phyloP scores from a whole-genome alignment of 805 yeast genomes.

The Pichia deserticola region DNA sequence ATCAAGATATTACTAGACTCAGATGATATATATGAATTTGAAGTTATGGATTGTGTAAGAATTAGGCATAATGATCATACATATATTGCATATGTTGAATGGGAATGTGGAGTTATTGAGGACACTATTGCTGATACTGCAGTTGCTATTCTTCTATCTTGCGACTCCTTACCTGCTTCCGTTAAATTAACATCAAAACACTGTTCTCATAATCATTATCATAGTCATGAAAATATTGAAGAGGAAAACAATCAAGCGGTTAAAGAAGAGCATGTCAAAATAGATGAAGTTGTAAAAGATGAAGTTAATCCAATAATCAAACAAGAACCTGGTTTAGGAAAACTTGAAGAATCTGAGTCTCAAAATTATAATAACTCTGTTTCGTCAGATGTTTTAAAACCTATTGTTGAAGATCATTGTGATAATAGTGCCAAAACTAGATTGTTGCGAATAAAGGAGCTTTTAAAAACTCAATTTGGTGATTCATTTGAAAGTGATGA shows the following conservation, averaged over 20 bases:
- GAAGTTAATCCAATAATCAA: background rate
- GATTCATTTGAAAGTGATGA: constrained; percentile 47
- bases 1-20: constrained; percentile 58
- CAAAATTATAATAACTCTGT: too few species aligned
- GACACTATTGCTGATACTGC: constrained; percentile 94
- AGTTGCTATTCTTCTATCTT: constrained; percentile 81
- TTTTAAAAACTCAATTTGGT: constrained; percentile 85
- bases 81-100: constrained; percentile 59
- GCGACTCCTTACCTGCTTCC: constrained; percentile 92
- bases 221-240: too few species aligned
- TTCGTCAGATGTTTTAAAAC: background rate
- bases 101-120: constrained; percentile 84
- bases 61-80: constrained; percentile 40
- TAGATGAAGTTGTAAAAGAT: too few species aligned
- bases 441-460: constrained; percentile 47
- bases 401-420: constrained; percentile 7
- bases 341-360: too few species aligned
- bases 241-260: too few species aligned
- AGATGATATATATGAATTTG: constrained; percentile 39
- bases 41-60: constrained; percentile 58
- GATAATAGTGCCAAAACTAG: constrained; percentile 25
- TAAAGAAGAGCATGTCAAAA: too few species aligned
- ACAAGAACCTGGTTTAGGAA: background rate
- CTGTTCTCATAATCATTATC: constrained; percentile 28
- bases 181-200: constrained; percentile 72